phyloP scores from a whole-genome alignment of 2,329 filamentous ascomycete genomes.

The Diaporthe longicolla region DNA sequence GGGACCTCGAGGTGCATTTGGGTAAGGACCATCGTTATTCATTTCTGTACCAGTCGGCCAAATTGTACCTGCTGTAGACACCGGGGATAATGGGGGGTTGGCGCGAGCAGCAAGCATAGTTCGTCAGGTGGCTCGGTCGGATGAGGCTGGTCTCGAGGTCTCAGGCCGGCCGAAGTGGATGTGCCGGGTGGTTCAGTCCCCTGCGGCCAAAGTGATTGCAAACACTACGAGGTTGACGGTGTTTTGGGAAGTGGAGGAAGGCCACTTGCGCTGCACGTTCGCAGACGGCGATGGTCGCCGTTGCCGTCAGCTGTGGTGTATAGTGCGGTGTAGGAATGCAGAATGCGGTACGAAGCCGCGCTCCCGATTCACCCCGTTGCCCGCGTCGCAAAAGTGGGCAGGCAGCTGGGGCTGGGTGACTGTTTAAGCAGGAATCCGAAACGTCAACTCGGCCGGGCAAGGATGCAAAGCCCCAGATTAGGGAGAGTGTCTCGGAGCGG shows the following conservation, averaged over 20 bases:
- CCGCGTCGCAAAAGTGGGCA: slow-evolving; percentile 39
- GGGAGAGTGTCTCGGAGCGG: slow-evolving; percentile 32
- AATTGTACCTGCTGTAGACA: slow-evolving; percentile 87
- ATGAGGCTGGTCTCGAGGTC: slow-evolving; percentile 20
- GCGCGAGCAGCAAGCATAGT: slow-evolving; percentile 42
- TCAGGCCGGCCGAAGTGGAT: slow-evolving; percentile 21
- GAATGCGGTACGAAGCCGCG: slow-evolving; percentile 11
- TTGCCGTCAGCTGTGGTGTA: slow-evolving; percentile 31
- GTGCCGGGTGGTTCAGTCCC: slow-evolving; percentile 21
- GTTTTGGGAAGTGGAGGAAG: background rate
- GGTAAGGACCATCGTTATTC: slow-evolving; percentile 67
- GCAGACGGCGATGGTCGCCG: slow-evolving; percentile 35
- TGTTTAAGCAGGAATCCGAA: slow-evolving; percentile 36
- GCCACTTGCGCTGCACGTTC: slow-evolving; percentile 8
- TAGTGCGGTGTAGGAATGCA: slow-evolving; percentile 19
- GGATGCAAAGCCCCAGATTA: slow-evolving; percentile 26
- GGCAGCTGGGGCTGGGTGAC: slow-evolving; percentile 8
- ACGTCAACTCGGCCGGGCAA: slow-evolving; percentile 38
- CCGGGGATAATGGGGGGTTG: slow-evolving; percentile 84
- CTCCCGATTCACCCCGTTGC: slow-evolving; percentile 18
- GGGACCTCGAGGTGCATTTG: slow-evolving; percentile 49
- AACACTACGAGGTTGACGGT: slow-evolving; percentile 5
- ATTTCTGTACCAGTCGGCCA: slow-evolving; percentile 79
- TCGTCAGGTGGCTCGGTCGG: slow-evolving; percentile 23
- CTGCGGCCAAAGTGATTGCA: slow-evolving; percentile 1